Evolutionary conservation across 2,329 filamentous ascomycete species (phyloP), one percentile per base, ranked within the genome.

Genomic region (Colletotrichum tropicicola): DNA sequence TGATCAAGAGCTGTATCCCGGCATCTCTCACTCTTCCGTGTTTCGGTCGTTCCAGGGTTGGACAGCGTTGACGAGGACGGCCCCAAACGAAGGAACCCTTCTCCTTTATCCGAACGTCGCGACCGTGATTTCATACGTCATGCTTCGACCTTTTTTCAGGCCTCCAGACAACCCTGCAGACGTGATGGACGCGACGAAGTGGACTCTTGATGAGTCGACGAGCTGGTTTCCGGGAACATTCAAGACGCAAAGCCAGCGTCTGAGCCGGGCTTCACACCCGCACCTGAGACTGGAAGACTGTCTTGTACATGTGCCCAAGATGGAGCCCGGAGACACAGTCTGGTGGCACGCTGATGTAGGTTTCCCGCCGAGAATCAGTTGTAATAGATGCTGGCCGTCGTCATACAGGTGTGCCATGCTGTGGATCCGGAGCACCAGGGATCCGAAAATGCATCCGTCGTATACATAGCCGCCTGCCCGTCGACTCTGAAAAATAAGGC

Each of bases 41-140:
- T 74, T 82, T 32, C 73, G 80, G 7, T 73, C 75, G 2, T 81
- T 78, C 61, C 78, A 82, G 65, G 79, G 80, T 25, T 82, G 80
- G 80, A 81, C 80, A 3, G 80, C 80, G 1, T 70, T 82, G 17
- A 81, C 80, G 0, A 70, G 70, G 4, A 72, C 78, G 3, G 75
- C 70, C 2, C 70, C 70, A 3, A 49, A 56, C 8, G 75, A 80
- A 63, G 80, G 79, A 10, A 78, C 73, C 3, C 64, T 82, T 27
- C 69, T 81, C 64, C 58, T 82, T 5, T 79, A 78, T 56, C 80
- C 80, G 1, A 75, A 80, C 59, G 70, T 80, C 19, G 70, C 71
- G 8, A 70, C 68, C 3, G 73, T 72, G 13, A 74, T 80, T 12
- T 75, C 78, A 3, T 82, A 82, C 59, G 61, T 80, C 45, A 67